Base-by-base conservation (phyloP, 1,139 yeast species). In the Geotrichum restrictum region DNA sequence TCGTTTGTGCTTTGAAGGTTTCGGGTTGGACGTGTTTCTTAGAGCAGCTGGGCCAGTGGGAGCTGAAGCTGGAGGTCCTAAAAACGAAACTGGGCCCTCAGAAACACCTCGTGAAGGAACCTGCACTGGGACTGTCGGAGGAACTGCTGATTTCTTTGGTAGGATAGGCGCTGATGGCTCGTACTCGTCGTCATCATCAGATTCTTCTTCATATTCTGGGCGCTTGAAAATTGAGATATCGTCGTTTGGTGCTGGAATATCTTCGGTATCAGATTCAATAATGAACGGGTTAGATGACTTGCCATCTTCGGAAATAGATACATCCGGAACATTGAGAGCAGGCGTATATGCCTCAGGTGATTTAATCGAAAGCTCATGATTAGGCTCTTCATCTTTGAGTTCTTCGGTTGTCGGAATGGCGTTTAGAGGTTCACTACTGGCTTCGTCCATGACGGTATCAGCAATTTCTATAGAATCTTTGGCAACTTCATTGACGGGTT, bases 1-100 rank as follows among this genome's bases (percentile, higher is more conserved):
- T 31, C 70, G 61, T 54, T 61, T 67, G 42, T 69, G 62, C 52
- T 64, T 69, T 56, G 32, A 32, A 16, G 40, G 32, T 18, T 34
- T 51, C 21, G 16, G 7, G 39, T 36, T 36, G 22, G 24, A 16
- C 6, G 5, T 13, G 2, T 14, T 14, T 7, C 31, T 21, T 11
- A 19, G 8, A 4, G 42, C 42, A 11, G 42, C 42, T 13, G 42
- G 42, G n/a, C 42, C 42, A 2, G 29, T 39, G 5, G 42, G 42
- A 7, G 31, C 42, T 16, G 16, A 11, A 7, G 40, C n/a, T 10
- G 40, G 40, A 3, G 40, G 40, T 13, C 31, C 31, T 34, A 16
- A 8, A 13, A 16, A 7, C n/a, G 11, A 11, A 13, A 22, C 31
- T 21, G 19, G 19, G 13, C n/a, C n/a, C n/a, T n/a, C n/a, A n/a